Base-by-base conservation (phyloP, 2,329 filamentous ascomycete genomes). In the Paraphaeosphaeria minitans region DNA sequence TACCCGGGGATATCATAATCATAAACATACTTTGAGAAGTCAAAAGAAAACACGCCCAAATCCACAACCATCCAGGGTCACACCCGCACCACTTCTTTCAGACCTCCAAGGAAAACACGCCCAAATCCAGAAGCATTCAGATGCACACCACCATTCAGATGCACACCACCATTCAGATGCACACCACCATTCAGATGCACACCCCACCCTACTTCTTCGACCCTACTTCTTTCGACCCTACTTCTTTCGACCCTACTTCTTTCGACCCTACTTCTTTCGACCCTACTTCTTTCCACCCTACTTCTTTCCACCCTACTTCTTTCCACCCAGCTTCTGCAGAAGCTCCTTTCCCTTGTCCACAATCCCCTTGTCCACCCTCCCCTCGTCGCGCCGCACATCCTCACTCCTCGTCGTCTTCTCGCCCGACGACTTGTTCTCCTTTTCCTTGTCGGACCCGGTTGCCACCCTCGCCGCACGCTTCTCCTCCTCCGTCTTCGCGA, bases 261-360 rank as follows among this genome's bases (percentile, higher is more conserved):
- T 78, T 49, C 66, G 66, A 66, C 70, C 68, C 31, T 74, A 64
- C 68, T 80, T 73, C 22, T 73, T 16, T 6, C 51, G n/a, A 41
- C 16, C 19, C 33, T 62, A 75, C 69, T 82, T 79, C 73, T 78
- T 78, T 49, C 66, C 67, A 66, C 70, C 68, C 31, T 74, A 64
- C 68, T 80, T 73, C 22, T 73, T n/a, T 16, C 13, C 51, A 41
- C 16, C 19, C 33, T 62, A 75, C 69, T 82, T 79, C 73, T 78
- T 78, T 49, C 66, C 67, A 66, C 70, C 68, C 31, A 74, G 64
- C 68, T 80, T 73, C 22, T 73, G 74, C 59, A 84, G 63, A 56
- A 81, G 73, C 56, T 84, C 83, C 76, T 84, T 86, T 42, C 82
- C 83, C 70, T 83, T 84, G 53, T 83, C 82, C 8, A 83, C 76